phyloP scores from a whole-genome alignment of 78 protist species.

The Protostelium mycophagum region DNA sequence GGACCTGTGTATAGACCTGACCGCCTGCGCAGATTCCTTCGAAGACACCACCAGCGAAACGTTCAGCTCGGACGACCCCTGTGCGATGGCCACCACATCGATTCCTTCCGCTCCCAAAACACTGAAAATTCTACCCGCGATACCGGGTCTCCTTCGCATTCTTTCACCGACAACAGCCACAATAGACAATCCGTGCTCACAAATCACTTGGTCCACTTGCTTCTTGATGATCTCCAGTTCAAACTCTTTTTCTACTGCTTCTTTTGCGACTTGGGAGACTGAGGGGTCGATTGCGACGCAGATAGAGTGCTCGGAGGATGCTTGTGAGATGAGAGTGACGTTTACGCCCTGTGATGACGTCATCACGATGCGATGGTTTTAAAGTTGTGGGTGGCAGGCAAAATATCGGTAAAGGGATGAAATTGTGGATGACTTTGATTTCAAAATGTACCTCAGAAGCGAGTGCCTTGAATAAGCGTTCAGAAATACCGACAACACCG shows the following conservation, averaged over 20 bases:
- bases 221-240: conserved; percentile 36
- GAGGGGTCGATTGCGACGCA: conserved; percentile 22
- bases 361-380: no score
- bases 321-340: conserved; percentile 29
- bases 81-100: conserved; percentile 59
- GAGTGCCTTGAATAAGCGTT: not conserved
- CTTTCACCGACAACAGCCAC: conserved; percentile 57
- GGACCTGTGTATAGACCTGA: conserved; percentile 5
- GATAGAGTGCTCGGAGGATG: conserved; percentile 43
- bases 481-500: not conserved
- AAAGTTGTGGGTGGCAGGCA: no score
- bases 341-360: not conserved
- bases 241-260: conserved; percentile 15
- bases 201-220: conserved; percentile 1
- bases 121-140: conserved; percentile 41
- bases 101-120: conserved; percentile 18
- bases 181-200: conserved; percentile 11
- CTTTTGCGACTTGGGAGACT: conserved; percentile 6
- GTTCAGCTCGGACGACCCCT: conserved; percentile 49
- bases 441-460: not conserved
- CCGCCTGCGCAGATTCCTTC: conserved; percentile 11
- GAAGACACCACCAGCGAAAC: conserved; percentile 24
- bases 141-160: conserved; percentile 41
- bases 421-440: no score
- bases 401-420: no score